Percentiles rank a stretch among this genome's conserved stretches.
Evolutionary conservation across 305 asterid genomes (phyloP).

Genomic region (Fraxinus greggii): DNA sequence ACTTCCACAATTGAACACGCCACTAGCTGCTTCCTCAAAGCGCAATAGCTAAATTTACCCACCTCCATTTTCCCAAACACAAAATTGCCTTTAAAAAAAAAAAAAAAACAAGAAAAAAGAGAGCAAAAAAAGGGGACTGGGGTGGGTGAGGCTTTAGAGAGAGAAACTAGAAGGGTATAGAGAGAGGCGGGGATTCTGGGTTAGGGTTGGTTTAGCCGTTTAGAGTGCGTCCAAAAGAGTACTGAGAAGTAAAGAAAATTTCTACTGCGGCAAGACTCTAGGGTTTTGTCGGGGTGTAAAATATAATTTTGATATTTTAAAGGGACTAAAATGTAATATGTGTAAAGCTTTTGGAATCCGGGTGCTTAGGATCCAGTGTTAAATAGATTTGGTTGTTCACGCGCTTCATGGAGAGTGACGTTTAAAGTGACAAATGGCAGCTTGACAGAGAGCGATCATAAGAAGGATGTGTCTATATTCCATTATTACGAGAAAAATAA

Average conservation of each 20-base stretch:
- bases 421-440: not conserved
- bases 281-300: slow-evolving; percentile 33
- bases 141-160: too few species aligned
- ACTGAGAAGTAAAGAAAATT: not conserved
- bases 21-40: not conserved
- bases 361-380: too few species aligned
- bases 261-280: slow-evolving; percentile 28
- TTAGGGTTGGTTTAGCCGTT: slow-evolving; percentile 35
- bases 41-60: not conserved
- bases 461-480: too few species aligned
- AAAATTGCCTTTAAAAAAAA: not conserved
- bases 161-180: slow-evolving; percentile 18
- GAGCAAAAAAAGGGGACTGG: not conserved
- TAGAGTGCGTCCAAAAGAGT: slow-evolving; percentile 24
- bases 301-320: not conserved
- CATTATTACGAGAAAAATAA: too few species aligned
- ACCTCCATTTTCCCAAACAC: slow-evolving; percentile 16
- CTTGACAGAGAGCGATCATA: too few species aligned
- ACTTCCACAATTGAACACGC: slow-evolving; percentile 12
- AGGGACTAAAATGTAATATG: slow-evolving; percentile 2
- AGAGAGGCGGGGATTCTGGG: slow-evolving; percentile 24
- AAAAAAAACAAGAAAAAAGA: not conserved
- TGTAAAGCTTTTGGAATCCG: slow-evolving; percentile 21
- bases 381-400: too few species aligned
- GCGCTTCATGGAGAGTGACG: not conserved